phyloP scores from a whole-genome alignment of 345 rosid genomes.

The Eutrema japonicum region DNA sequence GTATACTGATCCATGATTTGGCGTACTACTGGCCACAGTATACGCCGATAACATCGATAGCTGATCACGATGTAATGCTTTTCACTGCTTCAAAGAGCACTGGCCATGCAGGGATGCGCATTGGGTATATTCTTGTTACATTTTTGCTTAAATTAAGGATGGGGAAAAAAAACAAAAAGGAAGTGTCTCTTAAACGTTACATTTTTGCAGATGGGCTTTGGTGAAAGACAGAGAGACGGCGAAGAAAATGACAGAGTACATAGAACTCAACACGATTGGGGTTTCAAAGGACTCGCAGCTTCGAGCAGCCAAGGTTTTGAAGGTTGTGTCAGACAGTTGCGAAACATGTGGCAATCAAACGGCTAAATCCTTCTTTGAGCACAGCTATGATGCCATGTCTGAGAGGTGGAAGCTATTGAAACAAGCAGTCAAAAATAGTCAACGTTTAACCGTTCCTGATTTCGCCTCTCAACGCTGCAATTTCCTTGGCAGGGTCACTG shows the following conservation, averaged over 20 bases:
- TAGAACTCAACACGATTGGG: slow-evolving; percentile 84
- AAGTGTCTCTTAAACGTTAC: slow-evolving; percentile 1
- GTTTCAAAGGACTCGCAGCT: slow-evolving; percentile 92
- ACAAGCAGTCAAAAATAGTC: slow-evolving; percentile 60
- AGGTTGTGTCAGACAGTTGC: slow-evolving; percentile 60
- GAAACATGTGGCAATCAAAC: slow-evolving; percentile 21
- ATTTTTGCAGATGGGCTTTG: slow-evolving; percentile 77
- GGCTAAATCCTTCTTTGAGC: slow-evolving; percentile 57
- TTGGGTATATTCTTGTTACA: slow-evolving; percentile 58
- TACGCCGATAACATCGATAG: slow-evolving; percentile 70
- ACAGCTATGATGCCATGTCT: slow-evolving; percentile 55
- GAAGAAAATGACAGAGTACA: slow-evolving; percentile 71
- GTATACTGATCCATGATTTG: slow-evolving; percentile 80
- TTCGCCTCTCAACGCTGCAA: slow-evolving; percentile 61
- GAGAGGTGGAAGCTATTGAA: slow-evolving; percentile 71
- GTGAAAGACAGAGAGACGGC: slow-evolving; percentile 75
- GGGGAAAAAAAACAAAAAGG: not conserved
- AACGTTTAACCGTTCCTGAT: slow-evolving; percentile 65
- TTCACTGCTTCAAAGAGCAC: slow-evolving; percentile 86
- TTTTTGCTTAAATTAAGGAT: not conserved
- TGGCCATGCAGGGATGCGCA: slow-evolving; percentile 93
- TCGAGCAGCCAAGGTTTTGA: slow-evolving; percentile 76
- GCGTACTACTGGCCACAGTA: slow-evolving; percentile 98
- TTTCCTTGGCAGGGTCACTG: slow-evolving; percentile 52
- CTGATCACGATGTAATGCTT: slow-evolving; percentile 78